phyloP scores from a whole-genome alignment of 768 basidiomycete genomes.

The Mycena galericulata region DNA sequence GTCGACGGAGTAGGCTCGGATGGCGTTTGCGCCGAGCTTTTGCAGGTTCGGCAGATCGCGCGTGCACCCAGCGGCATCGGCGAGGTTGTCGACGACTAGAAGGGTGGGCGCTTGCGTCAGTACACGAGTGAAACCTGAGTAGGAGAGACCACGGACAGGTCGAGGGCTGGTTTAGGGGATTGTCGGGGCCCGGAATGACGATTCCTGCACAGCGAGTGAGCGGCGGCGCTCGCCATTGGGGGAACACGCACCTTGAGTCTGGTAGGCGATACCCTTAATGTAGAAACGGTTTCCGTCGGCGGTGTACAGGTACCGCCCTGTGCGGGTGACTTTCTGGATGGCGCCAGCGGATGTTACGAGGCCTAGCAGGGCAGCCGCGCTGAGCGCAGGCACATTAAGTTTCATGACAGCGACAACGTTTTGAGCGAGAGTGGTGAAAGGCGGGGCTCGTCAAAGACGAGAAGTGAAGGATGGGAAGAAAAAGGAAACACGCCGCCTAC shows the following conservation, averaged over 20 bases:
- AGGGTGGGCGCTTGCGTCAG: constrained; percentile 54
- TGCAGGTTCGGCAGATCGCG: constrained; percentile 86
- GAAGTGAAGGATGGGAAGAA: too few species aligned
- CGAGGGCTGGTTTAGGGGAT: constrained; percentile 33
- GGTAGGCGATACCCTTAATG: constrained; percentile 90
- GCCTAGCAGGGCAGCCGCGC: background rate
- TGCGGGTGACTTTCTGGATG: constrained; percentile 65
- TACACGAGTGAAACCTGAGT: too few species aligned
- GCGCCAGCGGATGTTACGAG: background rate
- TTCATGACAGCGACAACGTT: background rate
- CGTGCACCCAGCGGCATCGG: constrained; percentile 72
- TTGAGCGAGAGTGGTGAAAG: constrained; percentile 2
- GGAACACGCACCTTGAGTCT: constrained; percentile 72
- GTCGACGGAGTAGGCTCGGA: constrained; percentile 91
- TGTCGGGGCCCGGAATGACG: constrained; percentile 9
- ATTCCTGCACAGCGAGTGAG: background rate
- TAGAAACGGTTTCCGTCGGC: constrained; percentile 83
- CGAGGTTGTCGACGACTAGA: constrained; percentile 84
- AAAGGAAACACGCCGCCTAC: too few species aligned
- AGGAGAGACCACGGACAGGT: constrained; percentile 54
- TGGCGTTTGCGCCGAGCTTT: constrained; percentile 81
- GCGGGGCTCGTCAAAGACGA: too few species aligned
- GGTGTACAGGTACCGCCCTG: constrained; percentile 86
- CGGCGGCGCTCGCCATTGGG: background rate
- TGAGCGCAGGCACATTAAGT: background rate